Percentiles rank a stretch among this genome's conserved stretches.
phyloP scores from a whole-genome alignment of 2,329 filamentous ascomycete species.

The Juglanconis oblonga region DNA sequence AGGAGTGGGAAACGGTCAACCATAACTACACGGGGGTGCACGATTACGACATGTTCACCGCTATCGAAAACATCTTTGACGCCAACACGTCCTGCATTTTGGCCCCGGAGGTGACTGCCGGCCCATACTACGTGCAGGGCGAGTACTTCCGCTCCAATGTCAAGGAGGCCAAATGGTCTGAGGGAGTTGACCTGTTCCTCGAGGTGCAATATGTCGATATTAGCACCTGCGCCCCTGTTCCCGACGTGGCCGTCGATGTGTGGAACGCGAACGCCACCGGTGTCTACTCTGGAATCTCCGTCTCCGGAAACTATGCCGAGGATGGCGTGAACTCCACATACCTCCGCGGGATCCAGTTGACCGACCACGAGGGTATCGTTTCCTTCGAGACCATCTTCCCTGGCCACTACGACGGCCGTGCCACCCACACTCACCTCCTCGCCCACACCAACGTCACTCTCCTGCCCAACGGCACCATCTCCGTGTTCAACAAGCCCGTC shows the following conservation, averaged over 20 bases:
- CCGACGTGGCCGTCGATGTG: constrained; percentile 39
- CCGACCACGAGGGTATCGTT: constrained; percentile 17
- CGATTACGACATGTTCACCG: constrained; percentile 29
- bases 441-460: constrained; percentile 27
- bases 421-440: constrained; percentile 21
- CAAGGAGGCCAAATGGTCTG: constrained; percentile 34
- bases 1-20: constrained; percentile 32
- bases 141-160: constrained; percentile 44
- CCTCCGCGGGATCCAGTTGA: constrained; percentile 17
- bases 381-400: constrained; percentile 18
- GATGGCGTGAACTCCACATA: constrained; percentile 16
- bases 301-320: constrained; percentile 22
- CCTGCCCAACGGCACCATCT: constrained; percentile 29
- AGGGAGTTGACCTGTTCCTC: constrained; percentile 40
- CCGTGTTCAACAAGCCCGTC: constrained; percentile 23
- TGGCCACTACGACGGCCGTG: constrained; percentile 16
- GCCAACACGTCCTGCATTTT: constrained; percentile 34
- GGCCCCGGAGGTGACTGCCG: constrained; percentile 33
- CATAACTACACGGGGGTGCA: constrained; percentile 30
- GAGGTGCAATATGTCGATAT: constrained; percentile 31
- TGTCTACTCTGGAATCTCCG: constrained; percentile 34
- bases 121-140: constrained; percentile 37
- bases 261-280: constrained; percentile 43
- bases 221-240: constrained; percentile 43
- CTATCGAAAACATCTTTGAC: constrained; percentile 31